Base-by-base conservation (phyloP, 2,329 filamentous ascomycete genomes). In the Xylaria sp. region DNA sequence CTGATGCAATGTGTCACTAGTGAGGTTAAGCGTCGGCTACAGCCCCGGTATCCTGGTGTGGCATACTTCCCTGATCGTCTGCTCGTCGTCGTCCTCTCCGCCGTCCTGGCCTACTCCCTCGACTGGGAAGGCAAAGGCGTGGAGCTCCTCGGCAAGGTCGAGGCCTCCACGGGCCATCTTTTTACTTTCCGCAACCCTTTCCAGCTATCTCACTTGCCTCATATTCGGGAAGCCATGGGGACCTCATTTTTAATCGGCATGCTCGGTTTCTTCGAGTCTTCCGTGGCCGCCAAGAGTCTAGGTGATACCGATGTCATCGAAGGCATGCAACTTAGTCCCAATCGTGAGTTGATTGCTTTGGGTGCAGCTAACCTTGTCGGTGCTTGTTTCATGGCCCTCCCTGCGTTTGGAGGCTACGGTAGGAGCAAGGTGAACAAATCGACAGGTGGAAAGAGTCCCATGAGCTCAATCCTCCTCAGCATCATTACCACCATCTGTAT, bases 211-310 rank as follows among this genome's bases (percentile, higher is more conserved):
- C 87, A 96, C 68, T 88, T 98, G 81, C 84, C 86, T 23, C 90
- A 97, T 73, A 91, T 96, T 55, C 89, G 90, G 21, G 90, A 92
- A 64, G 90, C 92, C 37, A 90, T 98, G 84, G 89, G 91, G 53
- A 98, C 95, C 0, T 90, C 92, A 0, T 97, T 99, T 72, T 83
- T 98, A 55, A 97, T 99, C 66, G 92, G 93, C 0, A 83, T 99
- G 23, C 87, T 99, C 0, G 95, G 95, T n/a, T 99, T 99, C 77
- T 99, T 99, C 71, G 95, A 99, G 76, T 97, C 92, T 2, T 97
- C 93, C 0, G 93, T 99, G 11, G 95, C 95, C 1, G 95, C 95
- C 35, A 98, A 98, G 78, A 94, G 91, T 64, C 80, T 99, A 2
- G 90, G 90, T 6, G 85, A 86, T 41, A 81, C 81, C 52, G 86